Percentiles rank a stretch among this genome's conserved stretches.
These are phyloP conservation scores for Stagonosporopsis tanaceti DNA, from an alignment of 2,329 filamentous ascomycete species.

Conservation along the genomic window DNA sequence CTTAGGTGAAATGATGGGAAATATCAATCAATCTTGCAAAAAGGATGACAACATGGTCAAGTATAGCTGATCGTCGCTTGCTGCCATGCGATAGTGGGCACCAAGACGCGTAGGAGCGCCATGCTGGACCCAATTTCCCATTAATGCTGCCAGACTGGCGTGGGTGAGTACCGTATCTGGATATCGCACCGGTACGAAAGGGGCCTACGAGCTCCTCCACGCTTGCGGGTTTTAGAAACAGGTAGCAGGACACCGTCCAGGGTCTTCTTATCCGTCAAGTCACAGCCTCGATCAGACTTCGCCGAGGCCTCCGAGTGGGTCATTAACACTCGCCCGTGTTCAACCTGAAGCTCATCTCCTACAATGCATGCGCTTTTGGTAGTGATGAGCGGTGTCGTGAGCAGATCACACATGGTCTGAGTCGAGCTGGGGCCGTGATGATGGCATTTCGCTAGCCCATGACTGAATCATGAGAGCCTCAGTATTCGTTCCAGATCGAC, in stretches of 20 bases:
- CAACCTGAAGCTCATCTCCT: background rate
- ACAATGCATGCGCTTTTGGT: background rate
- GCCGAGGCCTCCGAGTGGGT: slow-evolving; percentile 10
- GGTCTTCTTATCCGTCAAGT: slow-evolving; percentile 8
- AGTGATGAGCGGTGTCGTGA: slow-evolving; percentile 2
- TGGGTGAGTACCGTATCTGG: background rate
- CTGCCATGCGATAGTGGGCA: slow-evolving; percentile 12
- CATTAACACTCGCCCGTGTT: slow-evolving; percentile 2
- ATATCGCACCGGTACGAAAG: background rate
- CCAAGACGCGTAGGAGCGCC: background rate
- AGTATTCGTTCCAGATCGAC: background rate
- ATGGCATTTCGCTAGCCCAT: slow-evolving; percentile 7
- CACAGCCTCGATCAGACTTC: background rate
- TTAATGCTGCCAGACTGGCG: background rate
- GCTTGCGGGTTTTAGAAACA: background rate
- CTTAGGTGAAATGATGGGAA: background rate
- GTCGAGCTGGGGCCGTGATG: background rate
- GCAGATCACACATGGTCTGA: background rate
- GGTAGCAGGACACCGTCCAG: background rate
- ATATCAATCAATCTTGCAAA: background rate
- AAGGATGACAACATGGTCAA: background rate
- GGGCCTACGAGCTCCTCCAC: background rate
- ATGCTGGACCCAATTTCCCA: background rate
- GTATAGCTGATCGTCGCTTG: slow-evolving; percentile 11
- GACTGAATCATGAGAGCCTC: background rate